Conservation (phyloP, 2,329 filamentous ascomycete genomes). For the Cytospora chrysosperma region DNA sequence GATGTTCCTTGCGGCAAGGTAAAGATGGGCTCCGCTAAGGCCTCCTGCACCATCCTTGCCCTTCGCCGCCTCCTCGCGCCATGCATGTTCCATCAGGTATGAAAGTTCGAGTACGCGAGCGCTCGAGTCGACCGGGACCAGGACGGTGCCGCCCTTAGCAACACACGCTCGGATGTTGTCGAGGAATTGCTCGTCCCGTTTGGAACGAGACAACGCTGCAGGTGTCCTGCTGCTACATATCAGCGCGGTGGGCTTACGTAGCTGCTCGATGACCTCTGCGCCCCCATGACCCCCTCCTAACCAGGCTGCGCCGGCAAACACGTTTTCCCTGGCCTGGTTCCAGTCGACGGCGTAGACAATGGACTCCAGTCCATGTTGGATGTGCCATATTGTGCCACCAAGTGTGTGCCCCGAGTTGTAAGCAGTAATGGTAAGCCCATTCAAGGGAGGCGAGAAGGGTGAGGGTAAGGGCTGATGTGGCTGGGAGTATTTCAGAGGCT, state of each 20-base stretch:
- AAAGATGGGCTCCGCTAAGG: constrained; percentile 61
- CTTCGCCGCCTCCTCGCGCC: constrained; percentile 64
- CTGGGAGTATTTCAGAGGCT: constrained; percentile 94
- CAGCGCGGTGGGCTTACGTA: constrained; percentile 89
- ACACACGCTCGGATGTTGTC: constrained; percentile 79
- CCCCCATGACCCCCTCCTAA: constrained; percentile 71
- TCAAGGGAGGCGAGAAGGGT: constrained; percentile 83
- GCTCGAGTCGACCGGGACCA: constrained; percentile 93
- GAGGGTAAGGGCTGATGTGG: constrained; percentile 87
- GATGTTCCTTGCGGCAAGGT: constrained; percentile 81
- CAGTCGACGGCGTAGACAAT: constrained; percentile 98
- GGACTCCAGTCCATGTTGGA: constrained; percentile 93
- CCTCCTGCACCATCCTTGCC: constrained; percentile 42
- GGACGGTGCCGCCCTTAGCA: constrained; percentile 79
- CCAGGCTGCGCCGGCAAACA: constrained; percentile 91
- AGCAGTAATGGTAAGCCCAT: constrained; percentile 90
- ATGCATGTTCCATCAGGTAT: constrained; percentile 89
- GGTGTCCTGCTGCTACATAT: constrained; percentile 84
- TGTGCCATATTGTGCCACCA: constrained; percentile 97
- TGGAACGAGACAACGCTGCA: constrained; percentile 69
- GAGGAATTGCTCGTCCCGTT: constrained; percentile 81
- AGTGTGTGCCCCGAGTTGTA: constrained; percentile 96
- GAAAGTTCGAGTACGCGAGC: constrained; percentile 90
- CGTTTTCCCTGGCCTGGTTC: constrained; percentile 97
- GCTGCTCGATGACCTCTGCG: constrained; percentile 87